Conservation (phyloP, 495 filamentous ascomycete genomes). For the Gamarada debralockiae region DNA sequence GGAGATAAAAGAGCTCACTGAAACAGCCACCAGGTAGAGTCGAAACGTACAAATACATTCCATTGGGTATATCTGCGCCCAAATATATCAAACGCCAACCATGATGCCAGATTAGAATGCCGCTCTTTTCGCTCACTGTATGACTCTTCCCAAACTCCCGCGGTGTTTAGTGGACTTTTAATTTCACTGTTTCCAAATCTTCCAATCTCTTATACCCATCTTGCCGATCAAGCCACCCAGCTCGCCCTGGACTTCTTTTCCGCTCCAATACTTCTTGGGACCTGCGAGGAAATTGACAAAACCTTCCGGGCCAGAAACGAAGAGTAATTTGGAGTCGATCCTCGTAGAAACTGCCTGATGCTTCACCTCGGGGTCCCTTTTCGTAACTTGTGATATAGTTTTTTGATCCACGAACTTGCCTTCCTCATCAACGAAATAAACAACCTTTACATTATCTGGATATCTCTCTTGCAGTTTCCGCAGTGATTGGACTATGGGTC, state of each 20-base stretch:
- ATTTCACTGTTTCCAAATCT: conserved; percentile 47
- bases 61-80: too few species aligned
- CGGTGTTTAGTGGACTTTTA: neutral
- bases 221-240: conserved; percentile 38
- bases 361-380: conserved; percentile 24
- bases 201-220: conserved; percentile 35
- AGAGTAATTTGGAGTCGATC: conserved; percentile 48
- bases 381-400: conserved; percentile 33
- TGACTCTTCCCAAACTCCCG: too few species aligned
- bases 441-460: conserved; percentile 51
- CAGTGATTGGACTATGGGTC: conserved; percentile 56
- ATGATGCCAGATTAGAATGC: too few species aligned
- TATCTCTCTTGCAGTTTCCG: conserved; percentile 52
- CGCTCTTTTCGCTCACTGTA: too few species aligned
- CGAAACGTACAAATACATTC: too few species aligned
- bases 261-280: conserved; percentile 66
- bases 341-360: neutral
- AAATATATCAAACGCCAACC: too few species aligned
- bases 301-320: conserved; percentile 86
- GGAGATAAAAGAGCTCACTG: too few species aligned
- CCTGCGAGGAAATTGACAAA: conserved; percentile 81
- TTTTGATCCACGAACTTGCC: conserved; percentile 53
- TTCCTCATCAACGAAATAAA: conserved; percentile 80
- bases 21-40: too few species aligned
- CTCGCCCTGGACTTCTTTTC: conserved; percentile 66